Percentiles rank a stretch among this genome's conserved stretches.
Conservation (phyloP, 148 eudicot species). For the Rhododendron vialii region DNA sequence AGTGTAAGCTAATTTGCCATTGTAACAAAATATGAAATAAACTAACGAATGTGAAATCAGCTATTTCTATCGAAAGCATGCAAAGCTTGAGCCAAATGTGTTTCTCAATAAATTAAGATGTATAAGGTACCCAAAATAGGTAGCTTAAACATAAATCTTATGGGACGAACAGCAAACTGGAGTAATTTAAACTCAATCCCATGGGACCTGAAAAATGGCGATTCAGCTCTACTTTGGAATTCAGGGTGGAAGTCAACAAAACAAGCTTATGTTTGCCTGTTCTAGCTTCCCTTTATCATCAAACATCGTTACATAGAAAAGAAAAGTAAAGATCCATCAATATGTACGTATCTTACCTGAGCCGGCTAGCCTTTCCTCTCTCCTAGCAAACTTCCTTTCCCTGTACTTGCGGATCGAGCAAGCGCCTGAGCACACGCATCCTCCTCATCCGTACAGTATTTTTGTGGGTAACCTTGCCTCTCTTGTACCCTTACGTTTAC, state of each 20-base stretch:
- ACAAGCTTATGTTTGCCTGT: not conserved
- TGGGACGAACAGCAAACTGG: not conserved
- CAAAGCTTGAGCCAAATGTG: not conserved
- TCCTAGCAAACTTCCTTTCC: slow-evolving; percentile 65
- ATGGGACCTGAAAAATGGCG: not conserved
- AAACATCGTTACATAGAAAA: not conserved
- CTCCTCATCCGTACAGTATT: slow-evolving; percentile 75
- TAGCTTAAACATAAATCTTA: not conserved
- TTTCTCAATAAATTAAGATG: not conserved
- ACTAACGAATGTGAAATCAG: no score
- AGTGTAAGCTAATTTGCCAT: not conserved
- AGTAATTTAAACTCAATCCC: not conserved
- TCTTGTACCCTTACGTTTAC: slow-evolving; percentile 89
- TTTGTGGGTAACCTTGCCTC: slow-evolving; percentile 88
- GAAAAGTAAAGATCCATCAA: not conserved
- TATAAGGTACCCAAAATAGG: no score
- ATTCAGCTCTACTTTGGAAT: not conserved
- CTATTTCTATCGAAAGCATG: not conserved
- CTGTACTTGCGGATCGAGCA: slow-evolving; percentile 64
- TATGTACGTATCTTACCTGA: slow-evolving; percentile 22
- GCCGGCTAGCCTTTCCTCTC: slow-evolving; percentile 63
- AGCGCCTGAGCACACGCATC: slow-evolving; percentile 73
- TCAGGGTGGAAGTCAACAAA: not conserved
- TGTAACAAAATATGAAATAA: not conserved
- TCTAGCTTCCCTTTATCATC: not conserved